These are phyloP conservation scores for Scenedesmus sp. DNA, from an alignment of 163 green algal genomes.

Conservation along the genomic window DNA sequence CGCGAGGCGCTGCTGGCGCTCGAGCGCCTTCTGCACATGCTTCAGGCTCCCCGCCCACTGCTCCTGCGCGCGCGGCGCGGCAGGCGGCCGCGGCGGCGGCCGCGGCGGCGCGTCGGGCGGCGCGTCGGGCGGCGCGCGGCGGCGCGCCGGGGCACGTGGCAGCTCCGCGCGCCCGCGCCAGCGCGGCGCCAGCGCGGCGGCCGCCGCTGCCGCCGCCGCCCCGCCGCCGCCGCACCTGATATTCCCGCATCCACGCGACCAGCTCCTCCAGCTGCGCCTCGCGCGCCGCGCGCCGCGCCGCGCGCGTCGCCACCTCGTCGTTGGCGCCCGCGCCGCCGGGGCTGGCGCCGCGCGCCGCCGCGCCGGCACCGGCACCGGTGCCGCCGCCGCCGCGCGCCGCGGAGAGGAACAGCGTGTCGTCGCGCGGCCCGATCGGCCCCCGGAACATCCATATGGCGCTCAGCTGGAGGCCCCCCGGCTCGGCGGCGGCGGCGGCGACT, in stretches of 20 bases:
- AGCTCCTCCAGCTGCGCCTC: constrained; percentile 42
- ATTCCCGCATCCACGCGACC: constrained; percentile 27
- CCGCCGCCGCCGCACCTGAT: constrained; percentile 36
- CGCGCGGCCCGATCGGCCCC: constrained; percentile 1
- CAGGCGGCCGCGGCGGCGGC: too few relatives aligned
- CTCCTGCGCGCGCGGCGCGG: too few relatives aligned
- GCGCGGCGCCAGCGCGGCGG: too few relatives aligned
- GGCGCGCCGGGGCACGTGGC: too few relatives aligned
- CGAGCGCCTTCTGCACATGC: constrained; percentile 35
- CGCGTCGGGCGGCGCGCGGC: too few relatives aligned
- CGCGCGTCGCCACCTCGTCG: background rate
- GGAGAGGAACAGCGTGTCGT: constrained; percentile 37
- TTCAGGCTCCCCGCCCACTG: constrained; percentile 13
- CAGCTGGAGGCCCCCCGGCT: too few relatives aligned
- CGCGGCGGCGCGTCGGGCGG: too few relatives aligned
- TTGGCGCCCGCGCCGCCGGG: constrained; percentile 4
- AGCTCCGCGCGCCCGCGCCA: too few relatives aligned
- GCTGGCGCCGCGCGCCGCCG: constrained; percentile 22
- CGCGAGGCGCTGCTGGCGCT: constrained; percentile 35
- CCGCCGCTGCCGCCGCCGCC: too few relatives aligned
- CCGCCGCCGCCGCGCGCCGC: too few relatives aligned
- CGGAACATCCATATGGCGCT: too few relatives aligned
- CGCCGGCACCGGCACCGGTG: constrained; percentile 6
- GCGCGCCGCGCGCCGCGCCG: constrained; percentile 4
- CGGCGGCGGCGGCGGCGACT: too few relatives aligned